phyloP scores from a whole-genome alignment of 2,329 filamentous ascomycete genomes.

The Tolypocladium paradoxum region DNA sequence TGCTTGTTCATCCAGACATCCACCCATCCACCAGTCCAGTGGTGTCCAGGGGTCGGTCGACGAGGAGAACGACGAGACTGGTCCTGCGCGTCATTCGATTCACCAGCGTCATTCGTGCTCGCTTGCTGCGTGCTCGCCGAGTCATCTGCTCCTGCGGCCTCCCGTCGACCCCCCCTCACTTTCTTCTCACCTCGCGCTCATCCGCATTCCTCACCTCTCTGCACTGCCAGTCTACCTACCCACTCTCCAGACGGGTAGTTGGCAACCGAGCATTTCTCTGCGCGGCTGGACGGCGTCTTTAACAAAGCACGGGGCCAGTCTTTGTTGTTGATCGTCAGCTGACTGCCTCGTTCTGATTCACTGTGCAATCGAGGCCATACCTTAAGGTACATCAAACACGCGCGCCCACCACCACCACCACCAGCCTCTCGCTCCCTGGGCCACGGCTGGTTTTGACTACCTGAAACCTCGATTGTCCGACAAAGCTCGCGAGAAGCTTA shows the following conservation, averaged over 20 bases:
- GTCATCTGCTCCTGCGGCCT: neutral
- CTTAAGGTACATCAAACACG: neutral
- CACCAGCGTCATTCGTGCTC: neutral
- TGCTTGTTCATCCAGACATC: neutral
- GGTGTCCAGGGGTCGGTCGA: neutral
- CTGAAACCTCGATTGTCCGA: neutral
- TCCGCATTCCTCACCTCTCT: constrained; percentile 1
- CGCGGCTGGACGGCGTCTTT: constrained; percentile 3
- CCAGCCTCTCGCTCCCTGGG: neutral
- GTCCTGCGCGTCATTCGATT: neutral
- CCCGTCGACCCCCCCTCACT: neutral
- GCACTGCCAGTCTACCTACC: neutral
- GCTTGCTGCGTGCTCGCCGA: neutral
- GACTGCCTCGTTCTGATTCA: constrained; percentile 5
- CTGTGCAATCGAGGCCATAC: constrained; percentile 1
- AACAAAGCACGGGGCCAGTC: neutral
- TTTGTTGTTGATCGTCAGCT: neutral
- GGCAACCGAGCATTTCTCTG: constrained; percentile 1
- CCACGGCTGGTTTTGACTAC: neutral
- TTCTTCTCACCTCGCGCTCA: neutral
- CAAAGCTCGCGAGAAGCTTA: too few species aligned
- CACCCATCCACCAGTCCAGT: neutral
- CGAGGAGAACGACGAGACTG: neutral
- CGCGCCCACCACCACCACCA: neutral
- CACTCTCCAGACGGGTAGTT: neutral